These are phyloP conservation scores for Tolypocladium capitatum DNA, from an alignment of 2,329 filamentous ascomycete species.

Conservation along the genomic window DNA sequence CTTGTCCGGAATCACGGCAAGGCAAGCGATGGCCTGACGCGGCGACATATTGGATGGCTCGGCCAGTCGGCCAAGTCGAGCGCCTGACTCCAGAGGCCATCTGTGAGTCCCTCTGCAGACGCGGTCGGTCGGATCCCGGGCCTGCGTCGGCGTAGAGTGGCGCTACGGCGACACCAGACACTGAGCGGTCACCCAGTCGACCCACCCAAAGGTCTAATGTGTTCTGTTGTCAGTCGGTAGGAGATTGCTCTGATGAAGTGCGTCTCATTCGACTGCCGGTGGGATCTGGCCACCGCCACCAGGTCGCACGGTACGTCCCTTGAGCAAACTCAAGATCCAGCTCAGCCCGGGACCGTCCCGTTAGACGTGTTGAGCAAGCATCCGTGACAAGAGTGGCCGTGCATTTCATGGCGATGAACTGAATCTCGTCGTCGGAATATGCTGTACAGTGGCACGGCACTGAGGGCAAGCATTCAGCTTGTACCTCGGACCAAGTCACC, in stretches of 20 bases:
- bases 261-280: background rate
- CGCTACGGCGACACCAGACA: background rate
- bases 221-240: background rate
- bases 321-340: background rate
- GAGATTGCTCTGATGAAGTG: background rate
- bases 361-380: background rate
- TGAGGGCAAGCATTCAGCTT: background rate
- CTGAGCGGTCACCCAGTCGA: too few species aligned
- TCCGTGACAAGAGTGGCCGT: background rate
- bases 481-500: background rate
- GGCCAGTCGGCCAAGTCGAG: background rate
- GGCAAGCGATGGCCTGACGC: background rate
- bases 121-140: background rate
- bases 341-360: background rate
- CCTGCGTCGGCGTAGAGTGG: background rate
- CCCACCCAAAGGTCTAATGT: background rate
- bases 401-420: background rate
- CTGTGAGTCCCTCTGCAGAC: background rate
- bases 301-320: background rate
- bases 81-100: background rate
- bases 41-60: background rate
- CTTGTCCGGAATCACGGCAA: background rate
- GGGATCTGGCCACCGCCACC: background rate
- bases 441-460: background rate
- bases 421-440: background rate